Conservation (phyloP, 2,329 filamentous ascomycete species). For the Bretziella fagacearum region DNA sequence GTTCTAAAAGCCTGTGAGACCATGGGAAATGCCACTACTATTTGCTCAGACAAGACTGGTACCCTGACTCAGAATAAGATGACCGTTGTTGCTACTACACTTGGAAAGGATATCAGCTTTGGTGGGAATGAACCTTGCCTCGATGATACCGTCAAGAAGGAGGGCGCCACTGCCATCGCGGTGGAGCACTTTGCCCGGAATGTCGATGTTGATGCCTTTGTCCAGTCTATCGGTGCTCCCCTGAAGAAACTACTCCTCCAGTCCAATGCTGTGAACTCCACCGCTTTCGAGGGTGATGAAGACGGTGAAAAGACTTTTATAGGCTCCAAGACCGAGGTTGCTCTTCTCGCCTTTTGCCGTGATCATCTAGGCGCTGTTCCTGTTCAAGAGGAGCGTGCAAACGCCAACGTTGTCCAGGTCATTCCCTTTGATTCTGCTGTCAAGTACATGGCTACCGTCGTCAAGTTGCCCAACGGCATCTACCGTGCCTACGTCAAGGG, state of each 20-base stretch:
- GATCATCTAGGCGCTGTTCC: slow-evolving; percentile 33
- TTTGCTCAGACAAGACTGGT: slow-evolving; percentile 49
- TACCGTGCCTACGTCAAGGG: slow-evolving; percentile 35
- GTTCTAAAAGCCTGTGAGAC: slow-evolving; percentile 52
- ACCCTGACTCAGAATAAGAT: slow-evolving; percentile 46
- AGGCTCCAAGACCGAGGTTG: slow-evolving; percentile 41
- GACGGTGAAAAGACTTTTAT: slow-evolving; percentile 30
- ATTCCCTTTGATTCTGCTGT: slow-evolving; percentile 38
- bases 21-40: slow-evolving; percentile 55
- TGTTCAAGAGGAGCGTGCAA: slow-evolving; percentile 29
- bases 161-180: not conserved
- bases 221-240: slow-evolving; percentile 5
- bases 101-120: slow-evolving; percentile 31
- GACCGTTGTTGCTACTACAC: slow-evolving; percentile 54
- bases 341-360: slow-evolving; percentile 32
- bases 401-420: slow-evolving; percentile 31
- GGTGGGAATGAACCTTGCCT: slow-evolving; percentile 11
- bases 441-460: slow-evolving; percentile 40
- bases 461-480: slow-evolving; percentile 27
- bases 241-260: slow-evolving; percentile 22
- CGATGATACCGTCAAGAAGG: slow-evolving; percentile 3
- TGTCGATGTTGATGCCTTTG: slow-evolving; percentile 10
- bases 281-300: slow-evolving; percentile 36
- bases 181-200: not conserved
- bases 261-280: slow-evolving; percentile 39